phyloP scores from a whole-genome alignment of 2,329 filamentous ascomycete genomes.

The Fusarium piperis region DNA sequence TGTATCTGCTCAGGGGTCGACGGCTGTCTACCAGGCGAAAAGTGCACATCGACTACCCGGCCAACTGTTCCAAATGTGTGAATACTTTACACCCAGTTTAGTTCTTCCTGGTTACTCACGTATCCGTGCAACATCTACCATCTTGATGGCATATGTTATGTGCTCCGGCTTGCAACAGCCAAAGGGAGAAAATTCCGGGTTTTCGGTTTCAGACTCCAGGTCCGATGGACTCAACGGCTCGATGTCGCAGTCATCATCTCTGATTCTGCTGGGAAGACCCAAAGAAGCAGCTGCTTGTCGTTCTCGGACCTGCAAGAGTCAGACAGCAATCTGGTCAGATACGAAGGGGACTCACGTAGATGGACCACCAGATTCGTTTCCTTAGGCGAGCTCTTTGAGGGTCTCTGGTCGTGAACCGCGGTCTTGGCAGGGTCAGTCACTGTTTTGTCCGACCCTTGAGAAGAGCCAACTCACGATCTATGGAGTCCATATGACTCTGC shows the following conservation, averaged over 20 bases:
- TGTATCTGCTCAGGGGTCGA: slow-evolving; percentile 42
- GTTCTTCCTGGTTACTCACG: slow-evolving; percentile 33
- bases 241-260: slow-evolving; percentile 53
- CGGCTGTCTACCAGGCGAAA: slow-evolving; percentile 46
- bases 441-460: not conserved
- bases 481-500: slow-evolving; percentile 61
- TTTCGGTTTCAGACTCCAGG: slow-evolving; percentile 43
- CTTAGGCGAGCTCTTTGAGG: slow-evolving; percentile 48
- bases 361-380: slow-evolving; percentile 63
- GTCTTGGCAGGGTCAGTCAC: slow-evolving; percentile 2
- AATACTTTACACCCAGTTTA: not conserved
- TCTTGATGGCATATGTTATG: slow-evolving; percentile 49
- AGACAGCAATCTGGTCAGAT: not conserved
- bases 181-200: slow-evolving; percentile 36
- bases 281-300: slow-evolving; percentile 50
- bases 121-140: slow-evolving; percentile 50
- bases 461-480: slow-evolving; percentile 44
- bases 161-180: slow-evolving; percentile 47
- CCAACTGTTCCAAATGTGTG: slow-evolving; percentile 39
- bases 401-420: slow-evolving; percentile 43
- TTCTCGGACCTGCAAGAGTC: slow-evolving; percentile 46
- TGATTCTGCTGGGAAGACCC: slow-evolving; percentile 49
- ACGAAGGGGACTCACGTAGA: slow-evolving; percentile 53
- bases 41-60: slow-evolving; percentile 49
- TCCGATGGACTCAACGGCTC: slow-evolving; percentile 46